A percentile compares a stretch with the other conserved stretches of the same genome.
Conservation (phyloP, 1,139 yeast genomes). For the Kurtzmaniella quercitrusa region DNA sequence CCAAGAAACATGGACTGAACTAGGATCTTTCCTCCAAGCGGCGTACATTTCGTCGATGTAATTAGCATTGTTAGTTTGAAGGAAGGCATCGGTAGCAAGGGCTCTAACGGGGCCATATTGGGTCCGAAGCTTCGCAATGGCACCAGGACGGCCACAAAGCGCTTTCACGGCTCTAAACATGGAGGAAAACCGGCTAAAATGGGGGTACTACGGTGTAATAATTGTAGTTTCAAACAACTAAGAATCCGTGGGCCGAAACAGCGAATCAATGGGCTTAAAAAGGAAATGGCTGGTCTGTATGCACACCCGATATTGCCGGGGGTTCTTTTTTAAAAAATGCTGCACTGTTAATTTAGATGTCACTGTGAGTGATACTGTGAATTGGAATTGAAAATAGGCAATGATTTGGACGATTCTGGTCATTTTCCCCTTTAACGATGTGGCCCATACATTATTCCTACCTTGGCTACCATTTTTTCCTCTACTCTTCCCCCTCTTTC, state of each 20-base stretch:
- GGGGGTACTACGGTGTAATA: too few species aligned
- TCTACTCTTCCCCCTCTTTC: too few species aligned
- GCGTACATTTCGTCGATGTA: conserved; percentile 97
- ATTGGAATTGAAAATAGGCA: too few species aligned
- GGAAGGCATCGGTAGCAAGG: conserved; percentile 58
- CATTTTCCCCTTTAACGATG: too few species aligned
- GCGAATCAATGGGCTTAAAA: conserved; percentile 1
- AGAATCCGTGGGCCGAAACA: background rate
- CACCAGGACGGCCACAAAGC: conserved; percentile 3
- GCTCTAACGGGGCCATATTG: conserved; percentile 13
- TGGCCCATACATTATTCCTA: too few species aligned
- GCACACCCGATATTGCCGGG: background rate
- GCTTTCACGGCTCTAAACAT: conserved; percentile 9
- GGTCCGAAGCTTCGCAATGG: background rate
- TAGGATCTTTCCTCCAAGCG: conserved; percentile 89
- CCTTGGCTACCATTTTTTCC: too few species aligned
- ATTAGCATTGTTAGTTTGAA: conserved; percentile 81
- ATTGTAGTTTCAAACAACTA: background rate
- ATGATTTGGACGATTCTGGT: too few species aligned
- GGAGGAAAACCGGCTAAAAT: background rate
- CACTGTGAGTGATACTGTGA: too few species aligned
- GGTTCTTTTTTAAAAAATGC: background rate
- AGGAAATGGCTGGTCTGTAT: background rate
- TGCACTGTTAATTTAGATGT: too few species aligned
- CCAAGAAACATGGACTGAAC: conserved; percentile 94